phyloP scores from a whole-genome alignment of 371 early-diverging fungal genomes.

The Mortierella sp. region DNA sequence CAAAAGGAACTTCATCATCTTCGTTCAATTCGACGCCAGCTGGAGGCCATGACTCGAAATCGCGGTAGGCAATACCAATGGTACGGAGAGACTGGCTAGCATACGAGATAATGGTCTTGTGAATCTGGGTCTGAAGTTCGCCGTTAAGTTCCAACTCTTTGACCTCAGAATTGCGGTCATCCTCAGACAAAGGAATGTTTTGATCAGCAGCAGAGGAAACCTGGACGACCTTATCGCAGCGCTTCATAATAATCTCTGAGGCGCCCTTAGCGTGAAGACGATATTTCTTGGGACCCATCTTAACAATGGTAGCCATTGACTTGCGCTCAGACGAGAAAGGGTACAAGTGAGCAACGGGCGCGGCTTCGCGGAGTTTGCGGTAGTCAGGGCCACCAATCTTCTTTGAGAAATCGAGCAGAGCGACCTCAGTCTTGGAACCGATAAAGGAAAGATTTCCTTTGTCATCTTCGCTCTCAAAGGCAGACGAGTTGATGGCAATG shows the following conservation, averaged over 20 bases:
- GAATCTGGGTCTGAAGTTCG: slow-evolving; percentile 58
- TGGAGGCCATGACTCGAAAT: slow-evolving; percentile 71
- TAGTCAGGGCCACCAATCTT: slow-evolving; percentile 64
- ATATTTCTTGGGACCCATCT: slow-evolving; percentile 62
- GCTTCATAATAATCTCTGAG: slow-evolving; percentile 81
- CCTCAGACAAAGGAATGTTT: slow-evolving; percentile 16
- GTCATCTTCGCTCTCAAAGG: slow-evolving; percentile 77
- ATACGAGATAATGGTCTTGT: slow-evolving; percentile 70
- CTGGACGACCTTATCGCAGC: slow-evolving; percentile 47
- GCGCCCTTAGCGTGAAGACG: slow-evolving; percentile 89
- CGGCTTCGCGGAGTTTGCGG: slow-evolving; percentile 61
- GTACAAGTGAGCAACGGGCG: slow-evolving; percentile 68
- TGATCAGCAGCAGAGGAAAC: slow-evolving; percentile 20
- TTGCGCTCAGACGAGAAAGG: slow-evolving; percentile 91
- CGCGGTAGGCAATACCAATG: slow-evolving; percentile 79
- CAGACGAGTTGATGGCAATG: slow-evolving; percentile 85
- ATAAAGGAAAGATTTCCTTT: slow-evolving; percentile 67
- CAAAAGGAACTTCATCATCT: slow-evolving; percentile 66
- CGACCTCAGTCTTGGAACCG: slow-evolving; percentile 89
- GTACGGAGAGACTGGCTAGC: slow-evolving; percentile 76
- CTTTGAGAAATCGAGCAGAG: slow-evolving; percentile 75
- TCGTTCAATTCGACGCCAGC: slow-evolving; percentile 57
- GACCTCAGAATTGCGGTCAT: slow-evolving; percentile 63
- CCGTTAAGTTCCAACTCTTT: slow-evolving; percentile 63
- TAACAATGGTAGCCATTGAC: slow-evolving; percentile 87